These are phyloP conservation scores for Leucocoprinus leucothites DNA, from an alignment of 768 basidiomycete species.

Conservation along the genomic window DNA sequence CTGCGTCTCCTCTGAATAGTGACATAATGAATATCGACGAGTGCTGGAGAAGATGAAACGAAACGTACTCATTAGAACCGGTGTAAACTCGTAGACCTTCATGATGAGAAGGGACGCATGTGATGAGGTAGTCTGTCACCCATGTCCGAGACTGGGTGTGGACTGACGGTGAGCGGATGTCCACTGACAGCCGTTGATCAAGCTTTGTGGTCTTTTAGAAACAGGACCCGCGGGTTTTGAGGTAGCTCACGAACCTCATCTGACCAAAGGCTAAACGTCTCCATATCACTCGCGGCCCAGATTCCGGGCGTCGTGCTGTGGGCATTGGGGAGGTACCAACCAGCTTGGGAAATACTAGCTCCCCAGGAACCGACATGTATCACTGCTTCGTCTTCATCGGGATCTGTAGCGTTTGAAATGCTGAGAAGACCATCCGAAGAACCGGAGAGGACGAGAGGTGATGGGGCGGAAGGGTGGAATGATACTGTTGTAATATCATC, in stretches of 20 bases:
- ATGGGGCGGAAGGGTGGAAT: constrained; percentile 25
- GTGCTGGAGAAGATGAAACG: neutral
- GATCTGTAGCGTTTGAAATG: constrained; percentile 65
- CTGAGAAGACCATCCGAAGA: constrained; percentile 85
- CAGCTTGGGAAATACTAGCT: constrained; percentile 74
- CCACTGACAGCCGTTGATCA: constrained; percentile 51
- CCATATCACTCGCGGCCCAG: constrained; percentile 95
- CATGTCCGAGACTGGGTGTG: constrained; percentile 57
- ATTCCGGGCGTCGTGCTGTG: constrained; percentile 33
- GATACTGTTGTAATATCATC: constrained; percentile 89
- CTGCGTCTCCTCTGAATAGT: constrained; percentile 50
- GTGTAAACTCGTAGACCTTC: constrained; percentile 50
- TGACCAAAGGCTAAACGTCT: constrained; percentile 86
- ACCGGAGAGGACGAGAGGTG: constrained; percentile 60
- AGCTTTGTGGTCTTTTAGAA: constrained; percentile 37
- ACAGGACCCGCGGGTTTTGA: neutral
- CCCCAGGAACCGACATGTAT: constrained; percentile 84
- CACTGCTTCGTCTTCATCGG: constrained; percentile 86
- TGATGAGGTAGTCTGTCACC: constrained; percentile 79
- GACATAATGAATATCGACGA: neutral
- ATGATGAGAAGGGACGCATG: constrained; percentile 37
- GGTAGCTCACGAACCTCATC: constrained; percentile 44
- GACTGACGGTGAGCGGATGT: constrained; percentile 64
- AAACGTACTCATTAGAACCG: constrained; percentile 70
- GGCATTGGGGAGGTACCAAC: constrained; percentile 38